Conservation (phyloP, 371 early-diverging fungal species). For the Lichtheimia ornata region DNA sequence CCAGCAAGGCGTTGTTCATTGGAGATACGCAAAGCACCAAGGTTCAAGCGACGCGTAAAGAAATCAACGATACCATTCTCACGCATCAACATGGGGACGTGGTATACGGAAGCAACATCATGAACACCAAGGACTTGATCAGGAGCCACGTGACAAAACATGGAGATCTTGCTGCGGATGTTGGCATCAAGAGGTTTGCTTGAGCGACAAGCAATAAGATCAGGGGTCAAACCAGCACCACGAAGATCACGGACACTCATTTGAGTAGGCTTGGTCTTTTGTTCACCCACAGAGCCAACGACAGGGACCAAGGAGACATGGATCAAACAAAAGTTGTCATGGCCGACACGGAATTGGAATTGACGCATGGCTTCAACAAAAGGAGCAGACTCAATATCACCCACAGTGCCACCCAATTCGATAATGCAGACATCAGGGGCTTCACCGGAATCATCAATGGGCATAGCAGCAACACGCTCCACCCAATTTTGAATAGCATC, state of each 20-base stretch:
- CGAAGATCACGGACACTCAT: conserved; percentile 92
- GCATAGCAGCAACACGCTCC: conserved; percentile 86
- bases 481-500: conserved; percentile 98
- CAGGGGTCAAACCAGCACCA: conserved; percentile 94
- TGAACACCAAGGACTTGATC: conserved; percentile 91
- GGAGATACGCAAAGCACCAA: conserved; percentile 58
- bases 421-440: conserved; percentile 97
- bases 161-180: conserved; percentile 91
- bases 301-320: conserved; percentile 97
- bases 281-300: conserved; percentile 96
- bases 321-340: conserved; percentile 94
- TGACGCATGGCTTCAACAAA: conserved; percentile 99
- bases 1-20: conserved; percentile 60
- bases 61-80: conserved; percentile 84
- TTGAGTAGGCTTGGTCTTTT: conserved; percentile 99
- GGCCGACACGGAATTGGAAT: conserved; percentile 97
- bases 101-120: conserved; percentile 94
- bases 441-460: conserved; percentile 83
- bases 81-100: conserved; percentile 91
- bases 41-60: conserved; percentile 77
- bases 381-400: conserved; percentile 98
- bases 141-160: conserved; percentile 96
- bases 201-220: conserved; percentile 96
- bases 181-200: conserved; percentile 77
- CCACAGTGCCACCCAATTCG: conserved; percentile 99